Evolutionary conservation across 2,329 filamentous ascomycete genomes (phyloP), one percentile per base, ranked within the genome.

Genomic region (Colletotrichum zoysiae): DNA sequence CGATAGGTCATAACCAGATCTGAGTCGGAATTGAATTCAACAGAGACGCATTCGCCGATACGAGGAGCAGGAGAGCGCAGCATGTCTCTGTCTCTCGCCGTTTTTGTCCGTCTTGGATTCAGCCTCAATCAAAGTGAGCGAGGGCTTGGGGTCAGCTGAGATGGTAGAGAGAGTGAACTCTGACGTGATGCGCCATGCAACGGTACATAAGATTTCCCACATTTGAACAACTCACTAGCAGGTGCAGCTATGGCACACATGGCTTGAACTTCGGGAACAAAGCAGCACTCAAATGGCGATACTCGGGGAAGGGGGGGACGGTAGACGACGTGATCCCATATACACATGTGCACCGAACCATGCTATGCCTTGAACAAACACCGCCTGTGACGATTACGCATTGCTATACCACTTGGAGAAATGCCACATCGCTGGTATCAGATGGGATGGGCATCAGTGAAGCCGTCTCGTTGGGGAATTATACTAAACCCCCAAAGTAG

Each of bases 241-340:
- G 26, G 6, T 3, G 7, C 30, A n/a, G 30, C 18, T 35, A 9
- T 5, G 12, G 9, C 35, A 30, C 30, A 3, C 16, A 55, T n/a
- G 18, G 30, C 30, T n/a, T 23, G 20, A 7, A 26, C 18, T 42
- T 26, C 23, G 12, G 12, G 20, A 16, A 23, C 40, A 42, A 12
- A 16, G 40, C n/a, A 30, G 14, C 46, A 63, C 16, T 16, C 14
- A 4, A 30, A 61, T 20, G 30, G 44, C 44, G 44, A 11, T 33
- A 38, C 4, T 20, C 30, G 6, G 23, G 48, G 20, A 61, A 40
- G 30, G 48, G 44, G n/a, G 44, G 38, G 7, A 18, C 26, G 26
- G 55, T 53, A 67, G 67, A 53, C 61, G 30, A n/a, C 33, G 35
- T 16, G 51, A 46, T 23, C 26, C 55, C 55, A 46, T 38, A 53